Base-by-base conservation (phyloP, 345 rosid species). In the Nephelium lappaceum region DNA sequence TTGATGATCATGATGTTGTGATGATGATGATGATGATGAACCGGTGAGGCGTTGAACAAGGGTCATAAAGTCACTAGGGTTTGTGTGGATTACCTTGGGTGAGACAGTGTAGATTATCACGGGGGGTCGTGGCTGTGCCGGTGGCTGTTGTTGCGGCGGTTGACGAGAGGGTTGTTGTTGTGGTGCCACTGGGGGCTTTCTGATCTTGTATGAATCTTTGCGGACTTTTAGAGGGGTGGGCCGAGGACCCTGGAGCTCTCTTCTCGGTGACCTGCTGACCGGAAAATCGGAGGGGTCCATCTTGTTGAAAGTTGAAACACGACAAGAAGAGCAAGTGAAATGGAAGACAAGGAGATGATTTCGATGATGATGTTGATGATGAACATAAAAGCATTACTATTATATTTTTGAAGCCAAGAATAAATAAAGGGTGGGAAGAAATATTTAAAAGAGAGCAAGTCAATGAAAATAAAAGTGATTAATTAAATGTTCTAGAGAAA, bases 21-120 rank as follows among this genome's bases (percentile, higher is more conserved):
- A 24, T 10, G 73, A 36, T 45, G 75, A 67, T 2, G 78, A 62
- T 6, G 78, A 41, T 11, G 73, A 39, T 5, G 76, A 18, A 45
- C 98, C 98, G 14, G 98, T 95, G 61, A 95, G 98, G 43, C 98
- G 93, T 81, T 95, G 97, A 15, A 95, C 98, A n/a, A 95, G 87
- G 71, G 71, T 81, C 97, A 90, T 95, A 90, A 95, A 95, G 43
- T 95, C 92, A 57, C 80, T 85, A 24, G 98, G 97, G 73, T 87
- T 88, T 8, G 96, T 93, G 82, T 95, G 97, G 71, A 95, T 93
- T 55, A 95, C 89, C 83, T 88, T 95, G 0, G 98, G 97, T 5
- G 98, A 91, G 47, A 90, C 89, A 1, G 96, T 88, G 87, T 95
- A 95, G 88, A 93, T 93, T 57, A 95, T 91, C 39, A 93, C 93